phyloP scores from a whole-genome alignment of 192 early-diverging fungal species.

The Rhizoclosmatium sp. region DNA sequence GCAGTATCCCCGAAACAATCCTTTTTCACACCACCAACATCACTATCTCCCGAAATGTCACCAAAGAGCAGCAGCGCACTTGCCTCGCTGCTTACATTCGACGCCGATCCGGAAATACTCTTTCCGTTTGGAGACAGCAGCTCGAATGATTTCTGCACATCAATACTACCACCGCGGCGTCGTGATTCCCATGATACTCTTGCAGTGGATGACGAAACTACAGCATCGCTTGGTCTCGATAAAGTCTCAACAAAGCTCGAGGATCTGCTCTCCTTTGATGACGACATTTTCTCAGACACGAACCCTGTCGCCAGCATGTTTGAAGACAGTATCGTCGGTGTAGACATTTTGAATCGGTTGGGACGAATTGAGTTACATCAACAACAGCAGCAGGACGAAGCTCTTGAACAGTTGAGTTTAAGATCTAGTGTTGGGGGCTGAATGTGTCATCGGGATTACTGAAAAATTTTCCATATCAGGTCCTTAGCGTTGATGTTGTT shows the following conservation, averaged over 20 bases:
- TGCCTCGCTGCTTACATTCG: background rate
- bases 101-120: background rate
- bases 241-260: background rate
- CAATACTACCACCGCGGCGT: background rate
- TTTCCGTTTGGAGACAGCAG: background rate
- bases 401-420: conserved; percentile 9
- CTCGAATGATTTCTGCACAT: too few relatives aligned
- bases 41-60: conserved; percentile 31
- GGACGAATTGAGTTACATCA: conserved; percentile 18
- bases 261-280: conserved; percentile 16
- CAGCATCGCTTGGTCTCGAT: background rate
- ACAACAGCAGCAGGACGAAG: conserved; percentile 1
- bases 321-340: conserved; percentile 20
- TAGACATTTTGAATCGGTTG: conserved; percentile 25
- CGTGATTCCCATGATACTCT: conserved; percentile 24
- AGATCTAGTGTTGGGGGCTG: background rate
- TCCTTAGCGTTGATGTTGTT: conserved; percentile 13
- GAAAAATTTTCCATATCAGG: background rate
- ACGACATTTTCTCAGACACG: background rate
- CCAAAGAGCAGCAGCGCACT: background rate
- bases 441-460: background rate
- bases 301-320: background rate
- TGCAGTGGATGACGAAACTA: background rate
- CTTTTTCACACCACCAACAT: conserved; percentile 31
- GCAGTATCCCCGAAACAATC: background rate